Evolutionary conservation across 2,329 filamentous ascomycete species (phyloP).

Genomic region (Claviceps maximensis): DNA sequence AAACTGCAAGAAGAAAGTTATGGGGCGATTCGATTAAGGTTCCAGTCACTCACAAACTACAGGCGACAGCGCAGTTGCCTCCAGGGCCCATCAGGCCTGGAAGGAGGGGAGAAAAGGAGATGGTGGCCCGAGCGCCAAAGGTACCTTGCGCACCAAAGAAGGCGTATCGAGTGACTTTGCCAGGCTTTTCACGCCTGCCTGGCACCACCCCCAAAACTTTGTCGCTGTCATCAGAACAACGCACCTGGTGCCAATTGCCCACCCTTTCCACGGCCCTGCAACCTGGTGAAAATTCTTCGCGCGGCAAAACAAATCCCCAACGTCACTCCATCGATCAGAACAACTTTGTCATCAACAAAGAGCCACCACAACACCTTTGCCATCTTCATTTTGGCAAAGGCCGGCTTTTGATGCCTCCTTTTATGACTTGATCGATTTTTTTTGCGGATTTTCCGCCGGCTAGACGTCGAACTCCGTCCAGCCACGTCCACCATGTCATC

Average conservation of each 20-base stretch:
- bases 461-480: conserved; percentile 24
- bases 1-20: neutral
- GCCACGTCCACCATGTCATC: conserved; percentile 42
- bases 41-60: neutral
- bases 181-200: conserved; percentile 3
- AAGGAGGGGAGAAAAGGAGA: conserved; percentile 18
- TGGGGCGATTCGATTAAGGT: too few relatives aligned
- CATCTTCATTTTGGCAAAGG: conserved; percentile 37
- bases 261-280: conserved; percentile 15
- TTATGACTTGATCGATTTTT: conserved; percentile 54
- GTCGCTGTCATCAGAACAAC: conserved; percentile 4
- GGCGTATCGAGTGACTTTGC: conserved; percentile 8
- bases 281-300: conserved; percentile 39
- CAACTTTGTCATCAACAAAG: conserved; percentile 41
- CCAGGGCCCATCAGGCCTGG: conserved; percentile 6
- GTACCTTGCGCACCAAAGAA: conserved; percentile 15
- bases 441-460: conserved; percentile 44
- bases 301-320: conserved; percentile 40
- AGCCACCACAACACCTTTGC: conserved; percentile 33
- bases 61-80: neutral
- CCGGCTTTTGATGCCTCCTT: conserved; percentile 39
- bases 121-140: conserved; percentile 16
- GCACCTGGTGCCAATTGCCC: neutral
- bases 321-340: conserved; percentile 39
- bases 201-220: conserved; percentile 4